A percentile compares a stretch with the other conserved stretches of the same genome.
These are phyloP conservation scores for Amphirosellinia nigrospora DNA, from an alignment of 495 filamentous ascomycete genomes.

Conservation along the genomic window DNA sequence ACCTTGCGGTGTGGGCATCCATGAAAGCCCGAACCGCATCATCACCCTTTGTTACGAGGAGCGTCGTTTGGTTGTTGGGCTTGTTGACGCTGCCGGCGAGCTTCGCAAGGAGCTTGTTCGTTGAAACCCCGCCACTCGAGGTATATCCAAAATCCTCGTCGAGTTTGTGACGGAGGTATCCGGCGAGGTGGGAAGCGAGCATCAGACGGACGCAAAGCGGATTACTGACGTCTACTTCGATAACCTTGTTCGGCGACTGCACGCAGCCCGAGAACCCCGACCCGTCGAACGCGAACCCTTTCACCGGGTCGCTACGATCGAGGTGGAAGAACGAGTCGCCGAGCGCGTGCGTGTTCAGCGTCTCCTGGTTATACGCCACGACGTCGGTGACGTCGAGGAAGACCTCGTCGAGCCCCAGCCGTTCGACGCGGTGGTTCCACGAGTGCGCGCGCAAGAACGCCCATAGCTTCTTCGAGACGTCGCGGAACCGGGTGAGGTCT, in stretches of 20 bases:
- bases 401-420: constrained; percentile 85
- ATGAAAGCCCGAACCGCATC: constrained; percentile 66
- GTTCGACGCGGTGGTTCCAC: constrained; percentile 78
- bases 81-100: constrained; percentile 85
- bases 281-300: constrained; percentile 80
- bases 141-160: constrained; percentile 84
- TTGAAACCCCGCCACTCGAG: constrained; percentile 84
- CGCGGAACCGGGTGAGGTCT: constrained; percentile 82
- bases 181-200: constrained; percentile 76
- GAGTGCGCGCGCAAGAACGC: constrained; percentile 68
- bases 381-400: constrained; percentile 82
- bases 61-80: constrained; percentile 82
- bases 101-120: constrained; percentile 83
- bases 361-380: constrained; percentile 74
- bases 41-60: constrained; percentile 68
- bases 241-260: neutral
- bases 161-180: constrained; percentile 70
- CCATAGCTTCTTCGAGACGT: constrained; percentile 83
- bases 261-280: constrained; percentile 53
- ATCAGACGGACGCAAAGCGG: constrained; percentile 61
- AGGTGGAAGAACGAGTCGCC: constrained; percentile 78
- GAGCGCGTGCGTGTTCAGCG: constrained; percentile 72
- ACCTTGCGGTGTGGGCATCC: constrained; percentile 76
- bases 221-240: constrained; percentile 26
- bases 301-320: constrained; percentile 73